phyloP scores from a whole-genome alignment of 768 basidiomycete species.

The Mycena latifolia region DNA sequence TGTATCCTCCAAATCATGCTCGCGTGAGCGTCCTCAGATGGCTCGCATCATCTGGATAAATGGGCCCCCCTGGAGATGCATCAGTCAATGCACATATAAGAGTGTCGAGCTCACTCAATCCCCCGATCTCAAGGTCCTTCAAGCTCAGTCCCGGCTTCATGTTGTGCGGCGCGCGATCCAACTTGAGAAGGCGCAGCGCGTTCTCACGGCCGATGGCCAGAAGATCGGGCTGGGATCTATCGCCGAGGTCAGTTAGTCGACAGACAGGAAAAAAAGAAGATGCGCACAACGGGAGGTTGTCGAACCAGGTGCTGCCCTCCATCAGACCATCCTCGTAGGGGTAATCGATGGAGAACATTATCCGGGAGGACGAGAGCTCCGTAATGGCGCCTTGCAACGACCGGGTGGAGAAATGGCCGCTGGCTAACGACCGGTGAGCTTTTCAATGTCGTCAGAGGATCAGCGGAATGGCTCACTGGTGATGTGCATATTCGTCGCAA shows the following conservation, averaged over 20 bases:
- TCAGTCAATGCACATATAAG: background rate
- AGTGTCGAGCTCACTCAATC: slow-evolving; percentile 17
- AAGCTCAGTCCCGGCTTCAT: slow-evolving; percentile 20
- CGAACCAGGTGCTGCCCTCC: slow-evolving; percentile 38
- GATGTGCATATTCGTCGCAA: slow-evolving; percentile 37
- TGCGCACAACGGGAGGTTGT: slow-evolving; percentile 29
- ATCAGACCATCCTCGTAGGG: slow-evolving; percentile 37
- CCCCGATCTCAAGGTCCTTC: slow-evolving; percentile 31
- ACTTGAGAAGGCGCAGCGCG: slow-evolving; percentile 33
- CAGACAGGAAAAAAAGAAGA: background rate
- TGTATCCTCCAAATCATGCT: no score
- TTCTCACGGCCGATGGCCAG: slow-evolving; percentile 37
- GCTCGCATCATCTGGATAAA: slow-evolving; percentile 29
- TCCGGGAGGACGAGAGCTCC: slow-evolving; percentile 29
- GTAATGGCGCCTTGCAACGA: slow-evolving; percentile 33
- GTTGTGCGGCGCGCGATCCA: slow-evolving; percentile 34
- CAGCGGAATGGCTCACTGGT: slow-evolving; percentile 24
- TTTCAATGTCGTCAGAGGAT: background rate
- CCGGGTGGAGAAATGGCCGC: slow-evolving; percentile 34
- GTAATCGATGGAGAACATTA: slow-evolving; percentile 38
- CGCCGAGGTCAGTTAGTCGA: background rate
- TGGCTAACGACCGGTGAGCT: slow-evolving; percentile 14
- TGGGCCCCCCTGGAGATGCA: slow-evolving; percentile 17
- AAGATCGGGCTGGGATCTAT: slow-evolving; percentile 32
- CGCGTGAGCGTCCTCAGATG: slow-evolving; percentile 32